Percentiles rank a stretch among this genome's conserved stretches.
phyloP scores from a whole-genome alignment of 169 alveolate species.

The Plasmodium chabaudi region DNA sequence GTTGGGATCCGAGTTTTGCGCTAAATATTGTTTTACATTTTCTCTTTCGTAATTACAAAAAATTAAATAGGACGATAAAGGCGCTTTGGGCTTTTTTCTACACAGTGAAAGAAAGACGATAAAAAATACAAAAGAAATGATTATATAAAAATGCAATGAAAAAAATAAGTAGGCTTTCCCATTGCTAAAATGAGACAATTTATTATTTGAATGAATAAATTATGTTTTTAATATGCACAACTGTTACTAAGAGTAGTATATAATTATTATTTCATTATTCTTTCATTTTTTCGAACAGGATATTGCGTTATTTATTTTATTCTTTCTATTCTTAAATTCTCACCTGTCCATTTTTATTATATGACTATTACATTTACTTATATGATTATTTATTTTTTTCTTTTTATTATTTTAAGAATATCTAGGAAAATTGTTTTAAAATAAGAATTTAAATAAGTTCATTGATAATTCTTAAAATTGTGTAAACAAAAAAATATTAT shows the following conservation, averaged over 20 bases:
- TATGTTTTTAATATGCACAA: too few species aligned
- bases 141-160: neutral
- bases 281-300: too few species aligned
- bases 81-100: conserved; percentile 70
- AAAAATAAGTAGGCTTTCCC: neutral
- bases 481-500: too few species aligned
- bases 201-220: too few species aligned
- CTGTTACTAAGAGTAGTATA: too few species aligned
- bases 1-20: conserved; percentile 22
- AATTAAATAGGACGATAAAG: conserved; percentile 69
- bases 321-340: neutral
- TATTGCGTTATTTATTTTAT: too few species aligned
- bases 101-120: neutral
- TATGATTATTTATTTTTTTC: conserved; percentile 15
- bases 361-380: neutral
- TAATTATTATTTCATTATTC: too few species aligned
- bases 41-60: conserved; percentile 70
- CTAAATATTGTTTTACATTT: conserved; percentile 37
- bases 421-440: neutral
- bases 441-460: neutral
- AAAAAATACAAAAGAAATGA: neutral
- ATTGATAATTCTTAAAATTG: neutral
- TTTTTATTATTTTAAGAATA: conserved; percentile 12
- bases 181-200: too few species aligned
- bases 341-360: neutral